Percentiles rank a stretch among this genome's conserved stretches.
phyloP scores from a whole-genome alignment of 176 grass and related monocot species.

The Oropetium thomaeum region DNA sequence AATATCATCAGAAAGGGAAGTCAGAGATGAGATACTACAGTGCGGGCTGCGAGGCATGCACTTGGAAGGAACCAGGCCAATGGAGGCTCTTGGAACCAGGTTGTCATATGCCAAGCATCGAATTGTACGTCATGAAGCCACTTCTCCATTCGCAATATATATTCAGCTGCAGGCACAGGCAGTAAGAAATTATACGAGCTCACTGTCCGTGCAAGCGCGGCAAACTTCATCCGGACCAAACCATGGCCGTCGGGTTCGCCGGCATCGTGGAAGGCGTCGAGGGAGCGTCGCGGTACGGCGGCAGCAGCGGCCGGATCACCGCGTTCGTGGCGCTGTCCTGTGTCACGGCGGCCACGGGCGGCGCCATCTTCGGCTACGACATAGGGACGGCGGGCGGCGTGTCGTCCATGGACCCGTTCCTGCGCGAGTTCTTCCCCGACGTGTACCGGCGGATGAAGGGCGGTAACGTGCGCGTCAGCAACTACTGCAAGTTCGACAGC shows the following conservation, averaged over 20 bases:
- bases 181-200: too few species aligned
- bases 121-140: too few species aligned
- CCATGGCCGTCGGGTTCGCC: slow-evolving; percentile 7
- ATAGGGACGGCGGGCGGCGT: slow-evolving; percentile 40
- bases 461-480: slow-evolving; percentile 45
- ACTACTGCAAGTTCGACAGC: slow-evolving; percentile 90
- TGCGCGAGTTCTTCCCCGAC: slow-evolving; percentile 55
- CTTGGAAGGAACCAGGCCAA: too few species aligned
- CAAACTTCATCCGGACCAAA: not conserved
- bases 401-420: slow-evolving; percentile 61
- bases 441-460: slow-evolving; percentile 48
- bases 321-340: slow-evolving; percentile 56
- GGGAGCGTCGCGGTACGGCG: not conserved
- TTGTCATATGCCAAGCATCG: too few species aligned
- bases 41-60: too few species aligned
- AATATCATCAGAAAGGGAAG: not conserved
- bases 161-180: too few species aligned
- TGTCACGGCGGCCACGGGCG: slow-evolving; percentile 57
- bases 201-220: not conserved
- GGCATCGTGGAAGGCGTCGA: not conserved
- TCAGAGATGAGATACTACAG: not conserved
- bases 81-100: too few species aligned
- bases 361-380: slow-evolving; percentile 69
- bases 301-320: slow-evolving; percentile 30
- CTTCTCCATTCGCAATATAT: too few species aligned